Conservation (phyloP, 441 rosid species). For the Croton laevigatus region DNA sequence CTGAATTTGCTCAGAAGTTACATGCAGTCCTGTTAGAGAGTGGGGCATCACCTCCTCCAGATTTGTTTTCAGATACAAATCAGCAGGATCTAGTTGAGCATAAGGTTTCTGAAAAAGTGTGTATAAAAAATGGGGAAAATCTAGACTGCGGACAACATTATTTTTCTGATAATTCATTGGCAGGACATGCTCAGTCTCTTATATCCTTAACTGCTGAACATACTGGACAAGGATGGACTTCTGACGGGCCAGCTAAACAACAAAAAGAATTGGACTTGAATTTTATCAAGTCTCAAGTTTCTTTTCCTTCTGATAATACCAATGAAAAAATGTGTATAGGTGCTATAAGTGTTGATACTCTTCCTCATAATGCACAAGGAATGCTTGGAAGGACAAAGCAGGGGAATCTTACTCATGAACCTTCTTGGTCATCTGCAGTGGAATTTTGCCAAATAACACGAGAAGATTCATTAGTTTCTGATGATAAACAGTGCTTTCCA, state of each 20-base stretch:
- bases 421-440: constrained; percentile 30
- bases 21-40: constrained; percentile 91
- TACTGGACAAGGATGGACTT: constrained; percentile 33
- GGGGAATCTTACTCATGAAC: constrained; percentile 28
- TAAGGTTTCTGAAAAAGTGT: constrained; percentile 35
- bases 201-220: constrained; percentile 21
- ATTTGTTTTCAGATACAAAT: constrained; percentile 65
- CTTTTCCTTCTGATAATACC: constrained; percentile 33
- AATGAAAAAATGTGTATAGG: constrained; percentile 25
- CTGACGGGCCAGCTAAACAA: constrained; percentile 32
- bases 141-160: constrained; percentile 26
- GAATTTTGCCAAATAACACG: constrained; percentile 40
- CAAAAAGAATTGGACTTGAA: constrained; percentile 41
- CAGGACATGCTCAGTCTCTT: constrained; percentile 29
- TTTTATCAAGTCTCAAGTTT: constrained; percentile 28
- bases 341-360: constrained; percentile 26
- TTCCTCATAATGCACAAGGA: constrained; percentile 20
- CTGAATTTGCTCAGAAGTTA: constrained; percentile 88
- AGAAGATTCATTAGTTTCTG: constrained; percentile 29
- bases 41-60: constrained; percentile 91
- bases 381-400: constrained; percentile 21
- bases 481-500: constrained; percentile 16
- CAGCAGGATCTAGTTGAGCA: constrained; percentile 41
- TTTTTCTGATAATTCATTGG: constrained; percentile 33
- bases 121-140: constrained; percentile 31